A percentile compares a stretch with the other conserved stretches of the same genome.
These are phyloP conservation scores for Phytophthora multivora DNA, from an alignment of 352 stramenopile species.

Conservation along the genomic window DNA sequence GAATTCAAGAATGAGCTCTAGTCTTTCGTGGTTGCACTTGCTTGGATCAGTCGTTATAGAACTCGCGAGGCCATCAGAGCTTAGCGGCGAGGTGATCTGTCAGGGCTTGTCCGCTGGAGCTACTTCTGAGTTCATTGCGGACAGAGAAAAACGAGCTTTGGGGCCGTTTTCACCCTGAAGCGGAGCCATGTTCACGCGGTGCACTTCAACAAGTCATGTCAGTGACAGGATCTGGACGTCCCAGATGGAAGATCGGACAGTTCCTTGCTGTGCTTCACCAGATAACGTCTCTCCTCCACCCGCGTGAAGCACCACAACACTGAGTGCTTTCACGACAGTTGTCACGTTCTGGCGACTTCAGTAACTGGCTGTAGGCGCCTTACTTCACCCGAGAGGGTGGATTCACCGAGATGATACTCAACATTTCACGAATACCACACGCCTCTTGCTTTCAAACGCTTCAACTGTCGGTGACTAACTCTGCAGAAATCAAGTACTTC, in stretches of 20 bases:
- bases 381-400: constrained; percentile 6
- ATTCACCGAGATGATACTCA: not conserved
- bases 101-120: constrained; percentile 12
- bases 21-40: not conserved
- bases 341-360: constrained; percentile 3
- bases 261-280: constrained; percentile 7
- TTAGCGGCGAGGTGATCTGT: not conserved
- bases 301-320: constrained; percentile 12
- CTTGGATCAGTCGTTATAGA: not conserved
- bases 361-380: constrained; percentile 1
- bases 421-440: not conserved
- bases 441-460: not conserved
- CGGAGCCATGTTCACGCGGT: constrained; percentile 16
- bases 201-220: constrained; percentile 9
- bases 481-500: constrained; percentile 17
- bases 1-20: constrained; percentile 31
- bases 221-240: constrained; percentile 21
- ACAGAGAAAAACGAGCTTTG: constrained; percentile 25
- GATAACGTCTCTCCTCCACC: constrained; percentile 5
- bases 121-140: constrained; percentile 16
- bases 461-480: constrained; percentile 14
- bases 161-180: constrained; percentile 7
- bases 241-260: constrained; percentile 29
- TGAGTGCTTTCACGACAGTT: constrained; percentile 20
- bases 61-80: not conserved